Percentiles rank a stretch among this genome's conserved stretches.
phyloP scores from a whole-genome alignment of 331 rosid genomes.

The Malus hybrid region DNA sequence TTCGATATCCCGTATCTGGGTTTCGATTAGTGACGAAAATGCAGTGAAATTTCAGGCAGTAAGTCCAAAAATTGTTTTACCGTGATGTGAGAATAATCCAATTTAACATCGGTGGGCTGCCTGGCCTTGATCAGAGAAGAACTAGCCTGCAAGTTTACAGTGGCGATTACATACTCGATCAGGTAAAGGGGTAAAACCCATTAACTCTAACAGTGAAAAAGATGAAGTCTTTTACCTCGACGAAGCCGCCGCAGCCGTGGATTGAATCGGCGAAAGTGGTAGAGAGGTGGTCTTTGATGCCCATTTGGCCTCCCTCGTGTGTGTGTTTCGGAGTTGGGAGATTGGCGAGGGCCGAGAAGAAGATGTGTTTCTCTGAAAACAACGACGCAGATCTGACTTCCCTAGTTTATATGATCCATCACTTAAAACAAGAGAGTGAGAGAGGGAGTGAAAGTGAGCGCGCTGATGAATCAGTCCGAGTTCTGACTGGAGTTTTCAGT shows the following conservation, averaged over 20 bases:
- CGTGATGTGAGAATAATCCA: constrained; percentile 87
- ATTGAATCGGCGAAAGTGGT: constrained; percentile 59
- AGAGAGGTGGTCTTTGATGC: constrained; percentile 5
- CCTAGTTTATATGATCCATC: not conserved
- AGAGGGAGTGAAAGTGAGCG: too few species aligned
- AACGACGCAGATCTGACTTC: not conserved
- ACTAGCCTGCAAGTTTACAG: constrained; percentile 48
- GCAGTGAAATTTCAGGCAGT: not conserved
- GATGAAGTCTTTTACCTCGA: constrained; percentile 33
- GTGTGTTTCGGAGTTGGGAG: not conserved
- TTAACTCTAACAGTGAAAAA: not conserved
- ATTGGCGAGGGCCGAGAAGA: not conserved
- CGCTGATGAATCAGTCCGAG: too few species aligned
- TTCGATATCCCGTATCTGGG: too few species aligned
- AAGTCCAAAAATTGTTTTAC: constrained; percentile 18
- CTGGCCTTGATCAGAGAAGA: constrained; percentile 71
- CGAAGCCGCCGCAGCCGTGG: constrained; percentile 38
- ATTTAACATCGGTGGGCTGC: constrained; percentile 53
- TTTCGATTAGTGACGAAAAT: not conserved
- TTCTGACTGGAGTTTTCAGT: too few species aligned
- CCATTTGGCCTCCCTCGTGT: not conserved
- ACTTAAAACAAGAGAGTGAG: not conserved
- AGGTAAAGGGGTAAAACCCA: not conserved
- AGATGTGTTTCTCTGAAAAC: not conserved
- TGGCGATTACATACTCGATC: not conserved